Percentiles rank a stretch among this genome's conserved stretches.
Evolutionary conservation across 257 asterid genomes (phyloP).

Genomic region (Perilla frutescens): DNA sequence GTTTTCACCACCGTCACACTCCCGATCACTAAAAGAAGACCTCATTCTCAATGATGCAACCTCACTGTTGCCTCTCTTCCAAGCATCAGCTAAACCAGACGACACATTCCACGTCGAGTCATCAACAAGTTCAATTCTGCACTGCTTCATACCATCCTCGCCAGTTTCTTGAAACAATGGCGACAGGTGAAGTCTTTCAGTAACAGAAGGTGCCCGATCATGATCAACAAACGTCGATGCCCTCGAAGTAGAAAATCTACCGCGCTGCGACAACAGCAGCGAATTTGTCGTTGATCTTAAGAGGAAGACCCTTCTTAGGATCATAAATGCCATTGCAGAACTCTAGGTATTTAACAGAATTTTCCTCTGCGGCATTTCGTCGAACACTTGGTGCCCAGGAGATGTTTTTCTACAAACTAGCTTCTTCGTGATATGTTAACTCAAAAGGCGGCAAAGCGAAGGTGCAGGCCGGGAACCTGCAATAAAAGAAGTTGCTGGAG

Average conservation of each 20-base stretch:
- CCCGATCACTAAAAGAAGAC: slow-evolving; percentile 32
- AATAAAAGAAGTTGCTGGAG: slow-evolving; percentile 4
- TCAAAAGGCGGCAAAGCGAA: not conserved
- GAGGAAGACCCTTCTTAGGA: slow-evolving; percentile 36
- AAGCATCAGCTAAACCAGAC: slow-evolving; percentile 65
- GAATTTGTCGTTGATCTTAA: slow-evolving; percentile 33
- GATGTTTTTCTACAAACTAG: not conserved
- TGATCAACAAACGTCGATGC: slow-evolving; percentile 26
- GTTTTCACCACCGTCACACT: slow-evolving; percentile 20
- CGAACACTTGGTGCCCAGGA: slow-evolving; percentile 40
- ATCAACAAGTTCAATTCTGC: slow-evolving; percentile 64
- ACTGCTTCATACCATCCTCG: slow-evolving; percentile 40
- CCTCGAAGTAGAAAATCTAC: slow-evolving; percentile 37
- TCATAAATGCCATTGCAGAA: slow-evolving; percentile 36
- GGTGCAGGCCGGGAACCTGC: not conserved
- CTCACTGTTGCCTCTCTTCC: slow-evolving; percentile 48
- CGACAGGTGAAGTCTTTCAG: slow-evolving; percentile 54
- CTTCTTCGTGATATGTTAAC: not conserved
- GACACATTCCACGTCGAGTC: slow-evolving; percentile 72
- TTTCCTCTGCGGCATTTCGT: slow-evolving; percentile 38
- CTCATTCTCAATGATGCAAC: slow-evolving; percentile 24
- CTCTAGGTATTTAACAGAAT: not conserved
- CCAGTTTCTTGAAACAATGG: slow-evolving; percentile 51
- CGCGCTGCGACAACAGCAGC: slow-evolving; percentile 16
- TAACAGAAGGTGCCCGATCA: slow-evolving; percentile 35